Conservation (phyloP, 306 rosid genomes). For the Prinsepia uniflora region DNA sequence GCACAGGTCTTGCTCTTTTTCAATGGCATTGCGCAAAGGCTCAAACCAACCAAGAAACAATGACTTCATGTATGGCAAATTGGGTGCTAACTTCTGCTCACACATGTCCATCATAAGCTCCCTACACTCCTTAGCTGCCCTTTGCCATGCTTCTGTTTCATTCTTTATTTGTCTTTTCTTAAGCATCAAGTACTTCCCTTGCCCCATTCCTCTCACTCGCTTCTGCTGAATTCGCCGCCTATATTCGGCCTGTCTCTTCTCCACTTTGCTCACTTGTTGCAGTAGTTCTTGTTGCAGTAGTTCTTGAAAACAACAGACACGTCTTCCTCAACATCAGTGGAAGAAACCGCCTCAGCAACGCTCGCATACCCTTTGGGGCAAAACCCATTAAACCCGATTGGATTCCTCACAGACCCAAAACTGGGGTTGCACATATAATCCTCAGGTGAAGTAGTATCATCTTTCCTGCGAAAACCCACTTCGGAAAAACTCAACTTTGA, state of each 20-base stretch:
- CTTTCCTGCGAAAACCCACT: constrained; percentile 19
- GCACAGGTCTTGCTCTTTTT: constrained; percentile 58
- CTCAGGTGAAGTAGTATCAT: constrained; percentile 9
- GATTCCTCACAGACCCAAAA: constrained; percentile 27
- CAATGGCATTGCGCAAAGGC: constrained; percentile 66
- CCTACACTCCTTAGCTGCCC: constrained; percentile 69
- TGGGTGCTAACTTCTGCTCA: constrained; percentile 81
- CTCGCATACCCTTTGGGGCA: constrained; percentile 48
- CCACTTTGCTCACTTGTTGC: constrained; percentile 50
- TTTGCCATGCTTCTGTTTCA: constrained; percentile 88
- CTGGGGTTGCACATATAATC: constrained; percentile 14
- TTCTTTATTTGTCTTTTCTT: constrained; percentile 71
- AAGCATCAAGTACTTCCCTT: constrained; percentile 38
- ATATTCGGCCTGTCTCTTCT: constrained; percentile 26
- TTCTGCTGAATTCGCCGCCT: constrained; percentile 26
- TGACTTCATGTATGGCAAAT: constrained; percentile 81
- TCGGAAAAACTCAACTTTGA: constrained; percentile 13
- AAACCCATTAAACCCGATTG: constrained; percentile 21
- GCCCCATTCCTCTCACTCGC: constrained; percentile 36
- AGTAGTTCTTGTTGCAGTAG: constrained; percentile 46
- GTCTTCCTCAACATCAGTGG: constrained; percentile 69
- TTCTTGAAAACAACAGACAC: constrained; percentile 35
- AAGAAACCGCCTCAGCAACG: constrained; percentile 65
- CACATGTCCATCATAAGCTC: constrained; percentile 93
- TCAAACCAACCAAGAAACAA: constrained; percentile 97